Evolutionary conservation across 2,329 filamentous ascomycete species (phyloP).

Genomic region (Fusarium heterosporum): DNA sequence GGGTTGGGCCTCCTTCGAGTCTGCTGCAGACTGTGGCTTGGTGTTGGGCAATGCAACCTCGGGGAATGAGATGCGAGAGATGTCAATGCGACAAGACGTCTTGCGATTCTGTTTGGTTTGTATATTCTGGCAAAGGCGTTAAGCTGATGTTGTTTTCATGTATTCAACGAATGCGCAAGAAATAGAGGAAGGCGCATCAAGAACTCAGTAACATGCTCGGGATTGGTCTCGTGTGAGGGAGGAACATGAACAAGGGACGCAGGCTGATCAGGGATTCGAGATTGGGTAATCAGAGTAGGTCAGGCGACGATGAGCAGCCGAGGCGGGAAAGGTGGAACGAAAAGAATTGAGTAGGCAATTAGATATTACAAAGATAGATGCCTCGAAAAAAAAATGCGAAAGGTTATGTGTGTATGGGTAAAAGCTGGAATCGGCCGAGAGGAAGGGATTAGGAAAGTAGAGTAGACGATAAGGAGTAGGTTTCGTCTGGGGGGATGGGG

Average conservation of each 20-base stretch:
- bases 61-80: conserved; percentile 24
- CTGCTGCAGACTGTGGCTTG: conserved; percentile 34
- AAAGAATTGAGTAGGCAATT: conserved; percentile 1
- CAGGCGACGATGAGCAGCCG: not conserved
- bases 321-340: not conserved
- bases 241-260: conserved; percentile 36
- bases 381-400: not conserved
- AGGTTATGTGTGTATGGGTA: conserved; percentile 1
- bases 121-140: conserved; percentile 8
- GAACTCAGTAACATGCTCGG: conserved; percentile 39
- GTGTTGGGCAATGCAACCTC: conserved; percentile 35
- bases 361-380: conserved; percentile 5
- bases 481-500: conserved; percentile 24
- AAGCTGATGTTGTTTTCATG: conserved; percentile 2
- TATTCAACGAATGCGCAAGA: conserved; percentile 19
- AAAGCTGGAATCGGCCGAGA: conserved; percentile 11
- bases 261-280: conserved; percentile 7
- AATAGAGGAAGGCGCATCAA: conserved; percentile 36
- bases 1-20: conserved; percentile 34
- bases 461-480: conserved; percentile 25
- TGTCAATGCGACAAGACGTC: conserved; percentile 28
- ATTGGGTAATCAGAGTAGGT: conserved; percentile 4
- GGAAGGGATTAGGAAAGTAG: conserved; percentile 7
- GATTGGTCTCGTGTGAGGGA: conserved; percentile 27
- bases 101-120: conserved; percentile 16